Evolutionary conservation across 495 filamentous ascomycete genomes (phyloP), one percentile per base, ranked within the genome.

Genomic region (Articulospora tetracladia): DNA sequence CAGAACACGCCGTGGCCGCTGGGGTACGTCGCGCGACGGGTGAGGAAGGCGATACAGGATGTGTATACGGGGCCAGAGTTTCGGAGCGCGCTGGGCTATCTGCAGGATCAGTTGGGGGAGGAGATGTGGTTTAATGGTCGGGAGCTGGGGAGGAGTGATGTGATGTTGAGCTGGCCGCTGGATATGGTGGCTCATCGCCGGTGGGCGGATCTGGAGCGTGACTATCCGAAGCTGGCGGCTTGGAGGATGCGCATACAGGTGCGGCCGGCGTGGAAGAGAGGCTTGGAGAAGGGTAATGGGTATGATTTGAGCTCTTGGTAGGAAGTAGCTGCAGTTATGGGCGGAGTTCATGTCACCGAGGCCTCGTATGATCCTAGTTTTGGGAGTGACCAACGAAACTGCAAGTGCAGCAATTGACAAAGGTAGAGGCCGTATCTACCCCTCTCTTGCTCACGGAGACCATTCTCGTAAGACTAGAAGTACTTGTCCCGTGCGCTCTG

Each of bases 61-160:
- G 30, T 24, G 1, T 63, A 61, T 24, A 55, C 61, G 10, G 34
- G n/a, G 1, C 57, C 36, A 0, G 61, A 67, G 60, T 63, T 63
- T 19, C 24, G 55, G 60, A 63, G 58, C 34, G 19, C 19, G 0
- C n/a, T 67, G 47, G 11, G 8, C 12, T 66, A 57, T 44, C 39
- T 66, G 26, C 56, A 67, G 54, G 20, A 22, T 3, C 51, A 66
- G 27, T 41, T 63, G 36, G 57, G 49, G 3, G 58, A 67, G 1
- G 26, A 56, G 10, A 58, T 62, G 12, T 63, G 61, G 60, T 63
- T 67, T 34, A 63, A 63, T 67, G 64, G 64, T 13, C 28, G 57
- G 22, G 23, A 57, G 17, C 22, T 62, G 24, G 61, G 65, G 17
- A 64, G 65, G 34, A 23, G 49, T 12, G 65, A 67, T 61, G 22